Base-by-base conservation (phyloP, 371 early-diverging fungal genomes). In the Mucor circinelloides region DNA sequence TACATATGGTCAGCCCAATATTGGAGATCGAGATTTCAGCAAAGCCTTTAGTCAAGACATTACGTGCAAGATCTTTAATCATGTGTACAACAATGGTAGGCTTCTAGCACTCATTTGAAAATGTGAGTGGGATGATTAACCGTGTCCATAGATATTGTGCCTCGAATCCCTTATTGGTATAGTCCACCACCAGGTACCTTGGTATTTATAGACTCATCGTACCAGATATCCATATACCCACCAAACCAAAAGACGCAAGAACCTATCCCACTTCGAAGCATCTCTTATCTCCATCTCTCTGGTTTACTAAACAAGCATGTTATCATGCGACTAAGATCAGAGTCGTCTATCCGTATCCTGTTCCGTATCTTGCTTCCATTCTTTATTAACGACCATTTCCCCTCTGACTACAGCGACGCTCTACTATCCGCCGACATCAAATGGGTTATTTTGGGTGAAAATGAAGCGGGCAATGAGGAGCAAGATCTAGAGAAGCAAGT, bases 301-400 rank as follows among this genome's bases (percentile, higher is more conserved):
- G 87, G 87, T 56, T 60, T 85, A 2, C 57, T 87, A 60, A 85
- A 85, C 48, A 59, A 60, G 0, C 60, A 73, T 9, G 83, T 87
- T 3, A 82, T 85, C 21, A 75, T 72, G 46, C 69, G 87, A 54
- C 65, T 87, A 57, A 73, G 68, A 15, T 73, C 64, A 7, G 87
- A 87, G 64, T 75, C 82, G 0, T 70, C 77, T 54, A 60, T 82
- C 0, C 84, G 85, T 17, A 75, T 87, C 32, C 30, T 81, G 6
- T 84, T 84, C 46, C 80, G 87, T 19, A 60, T 87, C 13, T 21
- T 84, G 2, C 68, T 82, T 13, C 87, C 87, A 0, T 87, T 84
- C 66, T 84, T 87, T 60, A 48, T 87, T 58, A 85, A 85, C 32
- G 87, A 87, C 58, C 87, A 87, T 67, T 87, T 87, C 44, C 82